phyloP scores from a whole-genome alignment of 2,329 filamentous ascomycete genomes.

The Colletotrichum nymphaeae region DNA sequence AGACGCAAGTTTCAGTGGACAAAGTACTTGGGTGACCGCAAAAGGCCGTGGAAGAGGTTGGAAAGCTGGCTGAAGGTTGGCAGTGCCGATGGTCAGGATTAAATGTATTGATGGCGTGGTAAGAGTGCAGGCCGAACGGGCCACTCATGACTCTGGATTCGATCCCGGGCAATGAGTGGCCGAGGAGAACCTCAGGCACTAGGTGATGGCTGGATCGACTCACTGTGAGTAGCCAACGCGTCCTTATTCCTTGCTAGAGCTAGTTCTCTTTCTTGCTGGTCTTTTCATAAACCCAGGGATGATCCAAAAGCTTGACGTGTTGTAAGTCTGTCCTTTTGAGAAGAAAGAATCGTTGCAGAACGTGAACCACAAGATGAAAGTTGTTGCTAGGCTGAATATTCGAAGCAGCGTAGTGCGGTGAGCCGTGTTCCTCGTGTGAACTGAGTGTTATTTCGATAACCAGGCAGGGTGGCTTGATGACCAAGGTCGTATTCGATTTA shows the following conservation, averaged over 20 bases:
- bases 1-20: background rate
- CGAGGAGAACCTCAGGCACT: constrained; percentile 22
- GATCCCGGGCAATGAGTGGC: constrained; percentile 24
- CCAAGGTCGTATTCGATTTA: background rate
- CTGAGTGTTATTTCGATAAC: constrained; percentile 12
- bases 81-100: constrained; percentile 26
- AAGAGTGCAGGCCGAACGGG: constrained; percentile 29
- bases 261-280: background rate
- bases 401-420: background rate
- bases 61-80: constrained; percentile 16
- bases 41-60: constrained; percentile 1
- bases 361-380: background rate
- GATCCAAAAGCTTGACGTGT: background rate
- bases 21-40: constrained; percentile 6
- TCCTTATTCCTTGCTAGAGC: background rate
- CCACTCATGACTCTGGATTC: constrained; percentile 27
- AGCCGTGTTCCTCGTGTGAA: background rate
- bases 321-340: background rate
- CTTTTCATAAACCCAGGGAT: background rate
- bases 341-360: background rate
- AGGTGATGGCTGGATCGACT: constrained; percentile 7
- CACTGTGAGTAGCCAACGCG: background rate
- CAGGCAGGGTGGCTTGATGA: constrained; percentile 2
- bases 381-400: background rate
- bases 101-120: constrained; percentile 29